Percentiles rank a stretch among this genome's conserved stretches.
Conservation (phyloP, 257 asterid genomes). For the Fraxinus anomala region DNA sequence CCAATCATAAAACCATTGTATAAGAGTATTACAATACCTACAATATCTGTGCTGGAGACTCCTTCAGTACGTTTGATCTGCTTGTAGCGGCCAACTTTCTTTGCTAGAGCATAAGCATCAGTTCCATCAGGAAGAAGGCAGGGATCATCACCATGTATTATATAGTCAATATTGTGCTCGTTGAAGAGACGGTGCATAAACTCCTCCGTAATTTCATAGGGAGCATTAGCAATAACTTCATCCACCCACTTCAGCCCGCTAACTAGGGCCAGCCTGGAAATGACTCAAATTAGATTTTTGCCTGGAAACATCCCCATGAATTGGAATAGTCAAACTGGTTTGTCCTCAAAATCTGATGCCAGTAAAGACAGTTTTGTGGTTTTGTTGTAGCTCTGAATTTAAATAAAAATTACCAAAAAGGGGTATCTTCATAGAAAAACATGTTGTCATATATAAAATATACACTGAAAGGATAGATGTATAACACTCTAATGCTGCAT, state of each 20-base stretch:
- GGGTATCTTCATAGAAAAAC: background rate
- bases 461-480: background rate
- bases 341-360: constrained; percentile 9
- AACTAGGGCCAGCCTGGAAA: constrained; percentile 80
- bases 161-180: constrained; percentile 82
- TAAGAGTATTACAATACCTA: constrained; percentile 68
- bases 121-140: constrained; percentile 95
- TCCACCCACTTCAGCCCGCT: constrained; percentile 98
- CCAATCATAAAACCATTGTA: constrained; percentile 22
- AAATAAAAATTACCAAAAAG: background rate
- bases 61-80: constrained; percentile 98
- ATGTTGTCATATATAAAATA: background rate
- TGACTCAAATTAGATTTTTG: constrained; percentile 32
- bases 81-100: constrained; percentile 92
- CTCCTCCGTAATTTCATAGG: constrained; percentile 86
- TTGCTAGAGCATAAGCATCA: constrained; percentile 94
- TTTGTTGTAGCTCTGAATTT: background rate
- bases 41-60: constrained; percentile 96
- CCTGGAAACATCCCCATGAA: background rate
- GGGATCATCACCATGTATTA: constrained; percentile 96
- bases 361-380: constrained; percentile 7
- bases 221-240: constrained; percentile 90
- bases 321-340: constrained; percentile 11
- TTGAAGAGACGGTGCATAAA: constrained; percentile 84
- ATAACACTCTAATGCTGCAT: background rate